These are phyloP conservation scores for Casuarina cunninghamiana DNA, from an alignment of 306 rosid genomes.

Conservation along the genomic window DNA sequence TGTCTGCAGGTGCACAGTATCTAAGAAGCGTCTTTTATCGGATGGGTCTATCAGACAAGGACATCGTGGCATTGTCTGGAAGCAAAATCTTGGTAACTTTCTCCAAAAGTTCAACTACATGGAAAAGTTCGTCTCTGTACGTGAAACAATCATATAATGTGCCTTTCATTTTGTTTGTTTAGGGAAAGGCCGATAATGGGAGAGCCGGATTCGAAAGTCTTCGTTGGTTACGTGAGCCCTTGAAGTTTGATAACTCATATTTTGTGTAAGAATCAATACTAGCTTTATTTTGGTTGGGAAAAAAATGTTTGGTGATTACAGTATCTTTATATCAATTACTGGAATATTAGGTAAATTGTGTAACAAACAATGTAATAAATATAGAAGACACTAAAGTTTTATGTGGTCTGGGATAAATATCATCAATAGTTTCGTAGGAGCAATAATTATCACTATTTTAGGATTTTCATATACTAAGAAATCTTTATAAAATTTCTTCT, in stretches of 20 bases:
- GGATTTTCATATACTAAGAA: no score
- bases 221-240: constrained; percentile 65
- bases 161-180: constrained; percentile 13
- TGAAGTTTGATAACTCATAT: constrained; percentile 84
- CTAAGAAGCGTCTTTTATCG: constrained; percentile 57
- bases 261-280: constrained; percentile 54
- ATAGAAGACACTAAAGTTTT: no score
- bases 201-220: constrained; percentile 78
- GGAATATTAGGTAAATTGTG: no score
- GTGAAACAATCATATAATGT: constrained; percentile 5
- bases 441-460: no score
- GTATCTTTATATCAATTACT: no score
- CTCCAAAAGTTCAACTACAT: constrained; percentile 12
- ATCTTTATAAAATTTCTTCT: no score
- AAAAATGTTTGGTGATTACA: no score
- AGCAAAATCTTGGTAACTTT: constrained; percentile 79
- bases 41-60: constrained; percentile 73
- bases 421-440: no score
- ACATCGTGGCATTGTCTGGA: constrained; percentile 91
- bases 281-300: neutral
- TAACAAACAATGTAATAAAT: no score
- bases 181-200: constrained; percentile 79
- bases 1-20: constrained; percentile 62
- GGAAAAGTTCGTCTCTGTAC: neutral
- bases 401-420: no score